Evolutionary conservation across 495 filamentous ascomycete species (phyloP), one percentile per base, ranked within the genome.

Genomic region (Penicillium silybi): DNA sequence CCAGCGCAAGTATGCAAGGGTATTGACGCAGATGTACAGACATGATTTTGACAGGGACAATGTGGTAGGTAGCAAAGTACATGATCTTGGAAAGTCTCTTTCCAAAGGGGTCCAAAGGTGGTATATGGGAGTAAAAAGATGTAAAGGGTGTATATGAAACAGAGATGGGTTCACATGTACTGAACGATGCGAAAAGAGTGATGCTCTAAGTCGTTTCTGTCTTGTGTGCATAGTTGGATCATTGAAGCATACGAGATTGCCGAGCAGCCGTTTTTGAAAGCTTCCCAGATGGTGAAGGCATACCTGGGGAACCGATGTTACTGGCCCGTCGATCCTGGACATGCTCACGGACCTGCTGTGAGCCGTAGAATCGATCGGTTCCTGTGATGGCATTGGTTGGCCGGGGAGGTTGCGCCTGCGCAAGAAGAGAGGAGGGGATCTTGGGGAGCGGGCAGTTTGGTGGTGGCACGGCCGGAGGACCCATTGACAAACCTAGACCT

Each of bases 371-470:
- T 3, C 62, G 62, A 37, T 35, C 15, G 41, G 35, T 40, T 11
- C 47, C 10, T 22, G 42, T 19, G 13, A 18, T 40, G 38, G 29
- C 20, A 34, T n/a, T 50, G 17, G 38, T 17, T 1, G 52, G 35
- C 46, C 32, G 52, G 7, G 40, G 29, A 2, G 51, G 41, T n/a
- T 42, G 46, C n/a, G 48, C 41, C 44, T 57, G 54, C 48, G 50
- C 35, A 20, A 50, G 25, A 6, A 61, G 49, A 11, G 59, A 49
- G 0, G 65, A 63, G 9, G 84, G 84, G 10, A 87, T 72, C 5
- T 84, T 80, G 6, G 84, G 85, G 4, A 87, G 72, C 0, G 85
- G 83, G 45, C 76, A 78, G 17, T 76, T 82, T 10, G 85, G 85
- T 15, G 85, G 85, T 11, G 85, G 85, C 13, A 76, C 80, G 11